A percentile compares a stretch with the other conserved stretches of the same genome.
Conservation (phyloP, 805 yeast genomes). For the Candida ulmi region DNA sequence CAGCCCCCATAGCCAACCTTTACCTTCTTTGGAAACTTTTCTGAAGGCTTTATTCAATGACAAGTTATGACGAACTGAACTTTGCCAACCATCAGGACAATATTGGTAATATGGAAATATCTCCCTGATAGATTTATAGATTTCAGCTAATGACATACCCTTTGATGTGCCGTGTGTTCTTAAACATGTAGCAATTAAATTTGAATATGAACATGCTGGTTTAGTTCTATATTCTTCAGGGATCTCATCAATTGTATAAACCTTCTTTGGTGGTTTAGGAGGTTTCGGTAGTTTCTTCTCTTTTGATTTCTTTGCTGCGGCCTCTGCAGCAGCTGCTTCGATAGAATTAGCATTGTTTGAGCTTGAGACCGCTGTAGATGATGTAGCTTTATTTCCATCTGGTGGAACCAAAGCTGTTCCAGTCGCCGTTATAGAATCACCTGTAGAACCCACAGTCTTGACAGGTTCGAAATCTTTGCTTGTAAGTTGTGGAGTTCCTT, state of each 20-base stretch:
- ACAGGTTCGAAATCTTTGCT: constrained; percentile 21
- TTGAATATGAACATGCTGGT: constrained; percentile 78
- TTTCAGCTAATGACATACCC: constrained; percentile 81
- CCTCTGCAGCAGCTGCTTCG: constrained; percentile 34
- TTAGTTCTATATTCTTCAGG: constrained; percentile 83
- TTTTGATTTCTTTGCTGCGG: constrained; percentile 30
- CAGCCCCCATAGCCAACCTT: constrained; percentile 92
- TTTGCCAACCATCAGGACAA: constrained; percentile 98
- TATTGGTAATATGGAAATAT: constrained; percentile 86
- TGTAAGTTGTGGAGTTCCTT: constrained; percentile 12
- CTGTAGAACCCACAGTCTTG: neutral
- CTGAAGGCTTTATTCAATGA: constrained; percentile 81
- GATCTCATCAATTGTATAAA: constrained; percentile 75
- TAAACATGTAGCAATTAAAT: constrained; percentile 74
- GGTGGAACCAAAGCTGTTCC: constrained; percentile 3
- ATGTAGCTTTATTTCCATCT: constrained; percentile 16
- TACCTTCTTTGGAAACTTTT: constrained; percentile 79
- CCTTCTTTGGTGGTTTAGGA: constrained; percentile 51
- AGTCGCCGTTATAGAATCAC: neutral
- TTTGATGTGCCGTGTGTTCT: constrained; percentile 57
- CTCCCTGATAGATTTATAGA: constrained; percentile 81
- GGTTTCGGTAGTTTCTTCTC: constrained; percentile 46
- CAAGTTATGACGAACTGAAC: constrained; percentile 84
- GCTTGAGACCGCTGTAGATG: constrained; percentile 29
- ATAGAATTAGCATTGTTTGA: constrained; percentile 39